These are phyloP conservation scores for Fraxinus floribunda DNA, from an alignment of 305 asterid species.

Conservation along the genomic window DNA sequence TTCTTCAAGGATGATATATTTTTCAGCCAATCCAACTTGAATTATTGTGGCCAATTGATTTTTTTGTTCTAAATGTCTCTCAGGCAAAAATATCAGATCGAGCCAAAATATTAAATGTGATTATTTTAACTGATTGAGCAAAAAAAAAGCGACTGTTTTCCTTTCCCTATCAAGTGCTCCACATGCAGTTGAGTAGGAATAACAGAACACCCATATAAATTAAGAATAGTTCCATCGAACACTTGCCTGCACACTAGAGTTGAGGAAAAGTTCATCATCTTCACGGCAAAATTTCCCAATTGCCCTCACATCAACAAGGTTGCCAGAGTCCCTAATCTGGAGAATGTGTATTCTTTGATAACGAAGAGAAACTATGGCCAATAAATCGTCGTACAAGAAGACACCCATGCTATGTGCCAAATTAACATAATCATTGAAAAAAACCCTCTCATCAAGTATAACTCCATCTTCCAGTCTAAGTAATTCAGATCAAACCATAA, in stretches of 20 bases:
- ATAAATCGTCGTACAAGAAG: constrained; percentile 86
- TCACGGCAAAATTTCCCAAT: constrained; percentile 91
- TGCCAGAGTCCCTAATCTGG: constrained; percentile 91
- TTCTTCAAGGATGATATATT: not conserved
- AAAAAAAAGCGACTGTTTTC: not conserved
- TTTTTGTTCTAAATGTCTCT: not conserved
- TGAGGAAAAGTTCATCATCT: constrained; percentile 92
- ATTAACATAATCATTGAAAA: constrained; percentile 79
- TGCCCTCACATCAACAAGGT: constrained; percentile 74
- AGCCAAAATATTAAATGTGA: not conserved
- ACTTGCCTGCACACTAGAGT: constrained; percentile 85
- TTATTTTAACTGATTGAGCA: not conserved
- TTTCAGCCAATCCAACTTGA: not conserved
- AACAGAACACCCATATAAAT: constrained; percentile 5
- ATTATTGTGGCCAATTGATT: not conserved
- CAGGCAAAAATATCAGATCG: not conserved
- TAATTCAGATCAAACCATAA: constrained; percentile 22
- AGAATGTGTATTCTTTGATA: constrained; percentile 92
- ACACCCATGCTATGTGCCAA: constrained; percentile 88
- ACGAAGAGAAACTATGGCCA: constrained; percentile 88
- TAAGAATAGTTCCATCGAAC: constrained; percentile 21
- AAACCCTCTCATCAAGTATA: constrained; percentile 80
- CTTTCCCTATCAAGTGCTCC: not conserved
- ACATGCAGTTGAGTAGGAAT: not conserved
- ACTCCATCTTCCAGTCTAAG: constrained; percentile 86